Evolutionary conservation across 2,329 filamentous ascomycete species (phyloP), one percentile per base, ranked within the genome.

Genomic region (Alternaria novae-zelandiae): DNA sequence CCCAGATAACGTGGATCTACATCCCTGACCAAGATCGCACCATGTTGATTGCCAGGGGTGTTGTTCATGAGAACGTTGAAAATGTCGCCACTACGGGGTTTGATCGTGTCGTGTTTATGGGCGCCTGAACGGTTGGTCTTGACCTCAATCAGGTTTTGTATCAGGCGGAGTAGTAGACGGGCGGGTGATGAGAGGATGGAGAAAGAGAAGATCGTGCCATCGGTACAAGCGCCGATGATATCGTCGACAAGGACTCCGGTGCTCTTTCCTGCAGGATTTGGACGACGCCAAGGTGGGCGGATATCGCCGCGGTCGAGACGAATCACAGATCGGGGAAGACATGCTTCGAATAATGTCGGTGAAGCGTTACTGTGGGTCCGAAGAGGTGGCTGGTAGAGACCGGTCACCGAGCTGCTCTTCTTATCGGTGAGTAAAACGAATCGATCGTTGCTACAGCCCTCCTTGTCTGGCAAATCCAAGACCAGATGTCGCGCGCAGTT

Each of bases 151-250:
- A 96, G 76, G 62, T 91, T 90, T 73, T 96, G 90, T 2, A 97
- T 75, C 66, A 95, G 88, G 61, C 86, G 86, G 6, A 98, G 83
- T 5, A 97, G 83, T 7, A 85, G 84, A 87, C 90, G 91, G 8
- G 90, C 86, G 3, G 86, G n/a, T n/a, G n/a, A n/a, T n/a, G 28
- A 32, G 0, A 98, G 80, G 13, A 94, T 80, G 1, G 86, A 86
- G 70, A 97, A 90, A 15, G 81, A 77, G 46, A 84, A 82, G 13
- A 88, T 72, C 1, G 83, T 82, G 32, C 86, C 86, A 60, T 87
- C 85, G 57, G 83, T 80, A 51, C 83, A 83, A 21, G 82, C 82
- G 23, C 84, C 82, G 13, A 88, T 69, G 25, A 86, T 82, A 30
- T 86, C 78, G 44, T 84, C 80, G n/a, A 76, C 72, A 1, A 83